Evolutionary conservation across 768 basidiomycete species (phyloP), one percentile per base, ranked within the genome.

Genomic region (Hygrocybe coccinea): DNA sequence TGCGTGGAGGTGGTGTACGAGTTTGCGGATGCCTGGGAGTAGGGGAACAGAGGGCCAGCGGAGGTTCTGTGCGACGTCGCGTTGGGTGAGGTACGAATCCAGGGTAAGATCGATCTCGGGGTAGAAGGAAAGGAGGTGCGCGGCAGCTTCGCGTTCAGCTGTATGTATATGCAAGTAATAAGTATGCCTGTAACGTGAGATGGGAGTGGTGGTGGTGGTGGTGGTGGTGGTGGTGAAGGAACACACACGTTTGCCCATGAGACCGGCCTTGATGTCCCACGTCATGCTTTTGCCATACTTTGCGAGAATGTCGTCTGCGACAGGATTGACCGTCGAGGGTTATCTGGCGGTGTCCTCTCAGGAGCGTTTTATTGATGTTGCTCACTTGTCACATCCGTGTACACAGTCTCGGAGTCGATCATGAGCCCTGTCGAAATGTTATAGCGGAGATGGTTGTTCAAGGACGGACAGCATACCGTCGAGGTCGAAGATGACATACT

Each of bases 231-330:
- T 48, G 19, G 43, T 76, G 53, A 47, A 15, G 17, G 15, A 15
- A 38, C n/a, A 55, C 59, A 22, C 29, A 89, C 90, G 81, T 75
- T 87, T 89, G 53, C 91, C 91, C 91, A 92, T 93, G 55, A 87
- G 80, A 0, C 86, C 87, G n/a, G 87, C 84, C 65, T 92, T 91
- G 55, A 92, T 89, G 55, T 89, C 85, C 89, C 89, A 91, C 2
- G 87, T 88, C 86, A 93, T 89, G 59, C 80, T 71, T 58, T 83
- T 84, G 24, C 88, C 89, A 63, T 86, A 85, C 10, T 74, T 76
- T 15, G 76, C 81, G 17, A 95, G 80, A 50, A 91, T 85, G 24
- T 82, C 77, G 71, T 92, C 89, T 87, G 60, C 56, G 17, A 59
- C 19, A 53, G 25, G 34, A 39, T 49, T 24, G 34, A 35, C 11